Conservation (phyloP, 495 filamentous ascomycete genomes). For the Bacidia gigantensis region DNA sequence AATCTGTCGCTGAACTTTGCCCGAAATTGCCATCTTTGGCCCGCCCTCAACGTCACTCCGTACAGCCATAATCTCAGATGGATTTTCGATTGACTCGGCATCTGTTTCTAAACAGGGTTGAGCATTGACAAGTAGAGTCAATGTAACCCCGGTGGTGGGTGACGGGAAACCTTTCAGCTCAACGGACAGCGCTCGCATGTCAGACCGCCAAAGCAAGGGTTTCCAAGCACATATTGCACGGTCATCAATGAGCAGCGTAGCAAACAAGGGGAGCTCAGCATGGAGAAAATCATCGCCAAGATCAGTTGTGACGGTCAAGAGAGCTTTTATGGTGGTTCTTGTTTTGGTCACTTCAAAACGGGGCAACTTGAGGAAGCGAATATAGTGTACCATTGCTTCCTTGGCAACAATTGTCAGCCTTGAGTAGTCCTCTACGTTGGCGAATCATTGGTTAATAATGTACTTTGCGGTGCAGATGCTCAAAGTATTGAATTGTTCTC, state of each 20-base stretch:
- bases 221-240: constrained; percentile 32
- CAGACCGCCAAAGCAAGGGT: constrained; percentile 37
- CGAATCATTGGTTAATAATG: too few species aligned
- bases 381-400: constrained; percentile 47
- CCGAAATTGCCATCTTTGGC: neutral
- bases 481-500: too few species aligned
- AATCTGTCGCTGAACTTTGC: neutral
- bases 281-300: constrained; percentile 75
- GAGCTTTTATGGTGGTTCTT: constrained; percentile 29
- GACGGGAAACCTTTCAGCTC: constrained; percentile 16
- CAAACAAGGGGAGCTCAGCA: constrained; percentile 41
- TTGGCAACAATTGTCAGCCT: too few species aligned
- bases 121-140: constrained; percentile 22
- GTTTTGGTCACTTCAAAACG: constrained; percentile 28
- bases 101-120: neutral
- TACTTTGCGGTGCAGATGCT: too few species aligned
- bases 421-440: too few species aligned
- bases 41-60: constrained; percentile 27
- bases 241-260: constrained; percentile 17
- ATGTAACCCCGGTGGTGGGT: constrained; percentile 13
- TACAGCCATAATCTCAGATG: constrained; percentile 39
- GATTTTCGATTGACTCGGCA: neutral
- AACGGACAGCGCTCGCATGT: constrained; percentile 37
- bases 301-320: constrained; percentile 81
- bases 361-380: constrained; percentile 59